A percentile compares a stretch with the other conserved stretches of the same genome.
These are phyloP conservation scores for Scenedesmus sp. DNA, from an alignment of 163 green algal species.

Conservation along the genomic window DNA sequence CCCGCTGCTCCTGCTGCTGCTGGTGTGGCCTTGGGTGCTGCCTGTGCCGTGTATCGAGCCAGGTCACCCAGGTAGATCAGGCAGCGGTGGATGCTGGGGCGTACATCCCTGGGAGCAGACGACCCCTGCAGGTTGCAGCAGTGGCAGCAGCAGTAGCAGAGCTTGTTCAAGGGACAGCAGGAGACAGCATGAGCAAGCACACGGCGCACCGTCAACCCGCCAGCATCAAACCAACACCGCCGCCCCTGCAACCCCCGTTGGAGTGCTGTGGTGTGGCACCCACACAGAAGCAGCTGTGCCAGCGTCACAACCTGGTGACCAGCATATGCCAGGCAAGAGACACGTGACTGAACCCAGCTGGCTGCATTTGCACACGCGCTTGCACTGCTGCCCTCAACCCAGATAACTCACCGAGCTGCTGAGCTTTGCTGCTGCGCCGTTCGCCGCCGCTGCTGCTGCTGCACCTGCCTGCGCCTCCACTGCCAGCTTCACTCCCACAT, in stretches of 20 bases:
- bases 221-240: no score
- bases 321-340: no score
- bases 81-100: constrained; percentile 75
- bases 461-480: neutral
- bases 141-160: neutral
- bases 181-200: no score
- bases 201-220: no score
- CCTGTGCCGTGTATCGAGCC: constrained; percentile 67
- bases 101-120: constrained; percentile 49
- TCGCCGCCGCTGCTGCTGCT: constrained; percentile 14
- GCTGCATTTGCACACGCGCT: no score
- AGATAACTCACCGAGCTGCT: neutral
- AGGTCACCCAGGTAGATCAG: constrained; percentile 87
- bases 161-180: neutral
- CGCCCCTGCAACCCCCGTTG: no score
- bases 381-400: neutral
- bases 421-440: constrained; percentile 13
- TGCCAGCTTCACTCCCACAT: constrained; percentile 64
- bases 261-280: no score
- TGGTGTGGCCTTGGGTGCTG: constrained; percentile 24
- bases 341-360: no score
- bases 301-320: no score
- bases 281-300: no score
- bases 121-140: constrained; percentile 34
- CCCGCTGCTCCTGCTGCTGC: neutral